Evolutionary conservation across 768 basidiomycete species (phyloP).

Genomic region (Russula sp.): DNA sequence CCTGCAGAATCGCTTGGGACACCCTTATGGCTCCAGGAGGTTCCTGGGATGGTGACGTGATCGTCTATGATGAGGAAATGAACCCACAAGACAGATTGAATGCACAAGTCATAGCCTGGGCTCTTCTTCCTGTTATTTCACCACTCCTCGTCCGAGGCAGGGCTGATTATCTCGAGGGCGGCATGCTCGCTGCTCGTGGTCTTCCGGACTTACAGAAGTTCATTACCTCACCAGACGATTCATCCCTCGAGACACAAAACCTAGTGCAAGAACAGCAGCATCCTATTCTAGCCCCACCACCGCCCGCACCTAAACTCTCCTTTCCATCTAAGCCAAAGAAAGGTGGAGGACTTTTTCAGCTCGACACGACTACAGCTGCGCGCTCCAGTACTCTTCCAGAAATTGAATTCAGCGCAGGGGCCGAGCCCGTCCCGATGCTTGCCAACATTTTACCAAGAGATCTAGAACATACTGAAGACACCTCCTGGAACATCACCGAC

Average conservation of each 20-base stretch:
- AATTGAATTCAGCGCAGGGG: conserved; percentile 39
- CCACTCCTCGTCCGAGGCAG: conserved; percentile 49
- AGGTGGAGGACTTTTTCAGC: conserved; percentile 54
- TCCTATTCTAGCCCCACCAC: conserved; percentile 6
- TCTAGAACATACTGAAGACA: conserved; percentile 32
- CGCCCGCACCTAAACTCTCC: conserved; percentile 16
- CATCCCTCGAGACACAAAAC: conserved; percentile 24
- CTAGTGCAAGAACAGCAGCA: conserved; percentile 26
- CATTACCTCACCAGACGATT: conserved; percentile 34
- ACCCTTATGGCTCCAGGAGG: conserved; percentile 39
- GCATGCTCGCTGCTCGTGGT: conserved; percentile 53
- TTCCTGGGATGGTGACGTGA: conserved; percentile 69
- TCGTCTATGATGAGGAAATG: conserved; percentile 76
- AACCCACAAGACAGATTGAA: conserved; percentile 55
- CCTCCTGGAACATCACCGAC: conserved; percentile 36
- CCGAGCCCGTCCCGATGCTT: conserved; percentile 55
- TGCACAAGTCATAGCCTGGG: conserved; percentile 56
- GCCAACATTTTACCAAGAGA: conserved; percentile 30
- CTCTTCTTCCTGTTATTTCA: conserved; percentile 53
- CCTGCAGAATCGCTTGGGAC: conserved; percentile 69
- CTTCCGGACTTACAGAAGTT: conserved; percentile 49
- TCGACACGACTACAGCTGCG: conserved; percentile 50
- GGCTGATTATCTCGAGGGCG: conserved; percentile 67
- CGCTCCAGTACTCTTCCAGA: conserved; percentile 48
- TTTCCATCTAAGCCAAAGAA: conserved; percentile 26